Conservation (phyloP, 768 basidiomycete species). For the Boletus rubroflammeus region DNA sequence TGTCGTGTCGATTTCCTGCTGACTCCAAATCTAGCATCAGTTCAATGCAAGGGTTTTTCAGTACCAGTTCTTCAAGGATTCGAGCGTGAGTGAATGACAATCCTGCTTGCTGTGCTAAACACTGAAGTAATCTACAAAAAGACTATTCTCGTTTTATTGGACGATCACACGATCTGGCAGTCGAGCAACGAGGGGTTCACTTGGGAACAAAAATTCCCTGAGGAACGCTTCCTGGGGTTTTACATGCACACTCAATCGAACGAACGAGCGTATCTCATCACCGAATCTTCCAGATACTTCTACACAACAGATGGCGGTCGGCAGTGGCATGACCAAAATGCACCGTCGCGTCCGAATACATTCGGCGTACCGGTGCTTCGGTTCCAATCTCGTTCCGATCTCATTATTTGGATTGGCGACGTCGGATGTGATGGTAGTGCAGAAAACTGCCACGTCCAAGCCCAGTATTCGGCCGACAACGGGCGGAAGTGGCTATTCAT, state of each 20-base stretch:
- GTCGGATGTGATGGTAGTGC: slow-evolving; percentile 51
- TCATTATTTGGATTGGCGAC: slow-evolving; percentile 86
- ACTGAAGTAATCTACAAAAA: slow-evolving; percentile 25
- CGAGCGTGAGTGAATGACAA: slow-evolving; percentile 46
- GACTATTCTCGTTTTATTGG: slow-evolving; percentile 81
- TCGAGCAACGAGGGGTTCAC: slow-evolving; percentile 93
- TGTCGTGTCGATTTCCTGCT: background rate
- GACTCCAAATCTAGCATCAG: slow-evolving; percentile 47
- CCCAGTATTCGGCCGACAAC: slow-evolving; percentile 72
- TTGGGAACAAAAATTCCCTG: slow-evolving; percentile 67
- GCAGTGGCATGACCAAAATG: slow-evolving; percentile 55
- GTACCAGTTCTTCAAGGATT: slow-evolving; percentile 81
- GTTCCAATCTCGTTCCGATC: slow-evolving; percentile 86
- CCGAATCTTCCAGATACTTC: slow-evolving; percentile 55
- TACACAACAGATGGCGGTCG: slow-evolving; percentile 83
- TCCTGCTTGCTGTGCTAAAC: background rate
- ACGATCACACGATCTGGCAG: slow-evolving; percentile 83
- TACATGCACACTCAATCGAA: slow-evolving; percentile 77
- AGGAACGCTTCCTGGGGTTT: slow-evolving; percentile 72
- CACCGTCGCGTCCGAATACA: slow-evolving; percentile 73
- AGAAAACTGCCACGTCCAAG: slow-evolving; percentile 66
- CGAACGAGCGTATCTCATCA: slow-evolving; percentile 91
- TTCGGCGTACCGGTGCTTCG: slow-evolving; percentile 74
- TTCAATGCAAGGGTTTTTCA: slow-evolving; percentile 68
- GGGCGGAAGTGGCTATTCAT: slow-evolving; percentile 73